phyloP scores from a whole-genome alignment of 495 filamentous ascomycete species.

The Thozetella sp. region DNA sequence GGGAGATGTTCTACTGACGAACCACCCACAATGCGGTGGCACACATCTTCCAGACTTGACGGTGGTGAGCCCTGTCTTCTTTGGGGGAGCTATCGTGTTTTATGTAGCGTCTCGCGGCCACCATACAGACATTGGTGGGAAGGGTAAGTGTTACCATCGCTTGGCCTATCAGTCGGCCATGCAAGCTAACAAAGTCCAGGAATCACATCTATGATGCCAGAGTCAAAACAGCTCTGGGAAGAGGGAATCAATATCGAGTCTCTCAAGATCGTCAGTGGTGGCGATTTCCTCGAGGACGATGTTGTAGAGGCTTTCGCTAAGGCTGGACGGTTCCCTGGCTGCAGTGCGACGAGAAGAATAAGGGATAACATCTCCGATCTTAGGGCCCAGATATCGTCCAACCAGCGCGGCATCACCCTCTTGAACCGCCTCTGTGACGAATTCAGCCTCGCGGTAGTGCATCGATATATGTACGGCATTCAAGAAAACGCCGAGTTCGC shows the following conservation, averaged over 20 bases:
- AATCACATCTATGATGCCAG: constrained; percentile 95
- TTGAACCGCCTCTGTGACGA: constrained; percentile 84
- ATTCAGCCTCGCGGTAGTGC: constrained; percentile 87
- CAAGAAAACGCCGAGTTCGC: constrained; percentile 89
- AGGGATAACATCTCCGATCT: constrained; percentile 95
- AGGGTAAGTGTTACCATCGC: not conserved
- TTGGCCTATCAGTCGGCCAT: not conserved
- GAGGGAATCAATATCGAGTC: constrained; percentile 93
- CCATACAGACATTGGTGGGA: constrained; percentile 93
- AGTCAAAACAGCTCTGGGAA: constrained; percentile 90
- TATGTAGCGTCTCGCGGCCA: constrained; percentile 95
- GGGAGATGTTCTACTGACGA: constrained; percentile 93
- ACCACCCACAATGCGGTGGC: constrained; percentile 93
- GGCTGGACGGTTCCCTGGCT: constrained; percentile 82
- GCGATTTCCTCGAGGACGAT: constrained; percentile 84
- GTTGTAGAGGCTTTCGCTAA: constrained; percentile 81
- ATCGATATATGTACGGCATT: constrained; percentile 94
- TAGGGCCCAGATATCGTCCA: constrained; percentile 93
- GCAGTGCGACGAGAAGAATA: constrained; percentile 86
- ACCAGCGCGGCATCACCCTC: constrained; percentile 92
- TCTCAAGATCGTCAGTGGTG: constrained; percentile 91
- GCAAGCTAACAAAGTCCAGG: not conserved
- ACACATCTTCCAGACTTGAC: constrained; percentile 87
- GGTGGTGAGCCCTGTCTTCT: constrained; percentile 89
- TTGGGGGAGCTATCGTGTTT: constrained; percentile 86